A percentile compares a stretch with the other conserved stretches of the same genome.
Evolutionary conservation across 441 rosid species (phyloP).

Genomic region (Pelargonium citronellum): DNA sequence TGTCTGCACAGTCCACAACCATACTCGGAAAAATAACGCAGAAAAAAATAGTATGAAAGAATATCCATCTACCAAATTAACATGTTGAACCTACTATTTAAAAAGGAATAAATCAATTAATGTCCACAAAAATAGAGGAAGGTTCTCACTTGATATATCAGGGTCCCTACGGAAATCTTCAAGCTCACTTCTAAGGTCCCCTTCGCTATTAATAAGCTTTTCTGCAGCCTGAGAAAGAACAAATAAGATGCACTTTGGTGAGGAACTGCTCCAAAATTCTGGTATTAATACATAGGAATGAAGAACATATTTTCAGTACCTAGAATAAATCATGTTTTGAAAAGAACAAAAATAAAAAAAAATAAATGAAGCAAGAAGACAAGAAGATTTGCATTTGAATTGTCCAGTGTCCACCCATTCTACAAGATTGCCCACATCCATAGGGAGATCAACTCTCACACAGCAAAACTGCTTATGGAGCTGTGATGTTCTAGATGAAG

Average conservation of each 20-base stretch:
- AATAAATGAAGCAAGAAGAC: not conserved
- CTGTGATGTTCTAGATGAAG: not conserved
- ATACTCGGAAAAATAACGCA: not conserved
- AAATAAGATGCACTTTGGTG: constrained; percentile 15
- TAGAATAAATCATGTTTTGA: not conserved
- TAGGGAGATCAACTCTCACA: not conserved
- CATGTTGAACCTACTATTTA: constrained; percentile 3
- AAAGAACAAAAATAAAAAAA: not conserved
- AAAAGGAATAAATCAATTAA: not conserved
- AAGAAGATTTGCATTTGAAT: not conserved
- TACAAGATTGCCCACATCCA: not conserved
- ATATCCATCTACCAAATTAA: not conserved
- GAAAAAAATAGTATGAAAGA: not conserved
- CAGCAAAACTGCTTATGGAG: not conserved
- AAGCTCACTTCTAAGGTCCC: constrained; percentile 59
- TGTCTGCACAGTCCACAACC: not conserved
- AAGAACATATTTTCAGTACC: not conserved
- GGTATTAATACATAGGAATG: not conserved
- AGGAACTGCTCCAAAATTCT: not conserved
- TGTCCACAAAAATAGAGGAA: not conserved
- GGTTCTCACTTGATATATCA: constrained; percentile 53
- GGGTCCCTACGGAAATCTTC: constrained; percentile 56
- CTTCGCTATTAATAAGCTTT: constrained; percentile 54
- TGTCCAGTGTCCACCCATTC: not conserved
- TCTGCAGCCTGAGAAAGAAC: constrained; percentile 64